Conservation (phyloP, 345 rosid genomes). For the Excoecaria cochinchinensis region DNA sequence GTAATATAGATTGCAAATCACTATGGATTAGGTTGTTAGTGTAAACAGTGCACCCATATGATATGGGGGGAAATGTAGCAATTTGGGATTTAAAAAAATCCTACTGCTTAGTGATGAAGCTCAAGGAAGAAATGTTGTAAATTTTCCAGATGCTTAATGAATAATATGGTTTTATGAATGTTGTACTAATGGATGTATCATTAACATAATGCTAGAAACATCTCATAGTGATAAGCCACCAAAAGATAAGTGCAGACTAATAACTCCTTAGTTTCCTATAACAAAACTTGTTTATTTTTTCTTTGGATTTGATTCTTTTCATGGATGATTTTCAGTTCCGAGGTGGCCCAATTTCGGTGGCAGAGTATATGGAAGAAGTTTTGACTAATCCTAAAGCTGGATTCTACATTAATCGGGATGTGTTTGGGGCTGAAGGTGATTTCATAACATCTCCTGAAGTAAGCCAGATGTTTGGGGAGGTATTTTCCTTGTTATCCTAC, state of each 20-base stretch:
- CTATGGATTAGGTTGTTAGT: not conserved
- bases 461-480: conserved; percentile 97
- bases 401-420: conserved; percentile 85
- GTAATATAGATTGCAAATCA: not conserved
- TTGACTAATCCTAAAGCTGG: conserved; percentile 88
- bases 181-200: not conserved
- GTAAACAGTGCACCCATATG: not conserved
- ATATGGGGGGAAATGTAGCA: not conserved
- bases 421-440: conserved; percentile 92
- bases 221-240: not conserved
- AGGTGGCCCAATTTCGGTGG: conserved; percentile 90
- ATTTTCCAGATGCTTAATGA: not conserved
- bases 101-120: not conserved
- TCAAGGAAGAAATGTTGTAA: not conserved
- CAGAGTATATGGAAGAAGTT: conserved; percentile 95
- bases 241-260: not conserved
- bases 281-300: not conserved
- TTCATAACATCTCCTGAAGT: conserved; percentile 98
- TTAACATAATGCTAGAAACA: not conserved
- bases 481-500: conserved; percentile 21
- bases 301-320: not conserved
- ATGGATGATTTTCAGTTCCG: conserved; percentile 53
- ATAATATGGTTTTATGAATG: conserved; percentile 1
- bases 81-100: conserved; percentile 1
- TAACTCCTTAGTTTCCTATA: not conserved